Conservation (phyloP, 2,329 filamentous ascomycete genomes). For the Parastagonospora avenae region DNA sequence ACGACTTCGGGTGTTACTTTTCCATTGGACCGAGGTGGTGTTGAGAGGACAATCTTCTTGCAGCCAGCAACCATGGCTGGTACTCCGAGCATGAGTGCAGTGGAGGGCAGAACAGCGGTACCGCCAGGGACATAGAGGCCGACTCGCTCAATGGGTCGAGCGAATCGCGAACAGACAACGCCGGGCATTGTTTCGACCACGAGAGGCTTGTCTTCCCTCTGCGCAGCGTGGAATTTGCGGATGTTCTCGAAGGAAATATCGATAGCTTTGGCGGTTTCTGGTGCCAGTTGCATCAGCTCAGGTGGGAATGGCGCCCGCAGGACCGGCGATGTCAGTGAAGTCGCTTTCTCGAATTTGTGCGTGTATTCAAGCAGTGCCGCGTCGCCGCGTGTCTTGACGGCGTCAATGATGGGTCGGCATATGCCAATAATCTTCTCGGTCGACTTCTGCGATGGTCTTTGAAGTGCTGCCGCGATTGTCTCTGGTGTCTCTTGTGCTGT, state of each 20-base stretch:
- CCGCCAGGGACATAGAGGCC: constrained; percentile 95
- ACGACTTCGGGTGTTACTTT: constrained; percentile 95
- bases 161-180: constrained; percentile 91
- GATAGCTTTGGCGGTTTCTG: constrained; percentile 89
- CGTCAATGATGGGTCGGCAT: constrained; percentile 87
- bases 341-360: constrained; percentile 97
- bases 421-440: constrained; percentile 93
- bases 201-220: constrained; percentile 81
- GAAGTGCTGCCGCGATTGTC: constrained; percentile 75
- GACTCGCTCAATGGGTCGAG: constrained; percentile 90
- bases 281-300: constrained; percentile 80
- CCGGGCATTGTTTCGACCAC: constrained; percentile 97
- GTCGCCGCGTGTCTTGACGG: constrained; percentile 82
- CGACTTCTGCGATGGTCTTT: constrained; percentile 90
- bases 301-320: constrained; percentile 86
- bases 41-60: constrained; percentile 91
- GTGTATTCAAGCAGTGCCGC: constrained; percentile 89
- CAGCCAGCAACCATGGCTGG: constrained; percentile 97
- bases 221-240: constrained; percentile 87
- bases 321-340: constrained; percentile 85
- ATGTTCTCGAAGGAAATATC: constrained; percentile 95
- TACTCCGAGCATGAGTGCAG: constrained; percentile 96
- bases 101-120: constrained; percentile 95
- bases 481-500: constrained; percentile 66
- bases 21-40: constrained; percentile 86